phyloP scores from a whole-genome alignment of 1,284 basidiomycete genomes.

The Cryptococcus sp. region DNA sequence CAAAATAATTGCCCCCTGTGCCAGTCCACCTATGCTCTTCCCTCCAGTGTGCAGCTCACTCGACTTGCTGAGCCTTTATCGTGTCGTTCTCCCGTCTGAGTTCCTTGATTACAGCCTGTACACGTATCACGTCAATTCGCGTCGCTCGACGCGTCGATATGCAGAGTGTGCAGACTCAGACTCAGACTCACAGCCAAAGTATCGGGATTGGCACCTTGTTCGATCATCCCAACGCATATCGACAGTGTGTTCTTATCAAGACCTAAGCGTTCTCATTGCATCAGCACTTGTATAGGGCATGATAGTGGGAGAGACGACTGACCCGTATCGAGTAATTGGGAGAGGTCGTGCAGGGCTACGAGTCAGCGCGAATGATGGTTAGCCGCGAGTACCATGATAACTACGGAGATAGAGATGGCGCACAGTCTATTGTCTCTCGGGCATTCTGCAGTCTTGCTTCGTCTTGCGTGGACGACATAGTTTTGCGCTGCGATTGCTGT shows the following conservation, averaged over 20 bases:
- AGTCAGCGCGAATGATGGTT: background rate
- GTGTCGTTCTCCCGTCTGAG: slow-evolving; percentile 23
- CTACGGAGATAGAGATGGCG: slow-evolving; percentile 11
- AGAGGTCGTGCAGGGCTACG: slow-evolving; percentile 47
- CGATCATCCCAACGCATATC: slow-evolving; percentile 51
- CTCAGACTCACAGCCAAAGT: slow-evolving; percentile 43
- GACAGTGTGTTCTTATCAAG: slow-evolving; percentile 50
- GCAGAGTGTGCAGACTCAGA: background rate
- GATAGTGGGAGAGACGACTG: background rate
- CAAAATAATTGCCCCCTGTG: background rate
- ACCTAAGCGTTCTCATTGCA: slow-evolving; percentile 24
- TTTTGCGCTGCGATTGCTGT: background rate
- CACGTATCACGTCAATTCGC: background rate
- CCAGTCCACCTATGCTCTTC: background rate
- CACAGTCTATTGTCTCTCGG: slow-evolving; percentile 50
- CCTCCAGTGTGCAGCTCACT: background rate
- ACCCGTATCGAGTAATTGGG: slow-evolving; percentile 50
- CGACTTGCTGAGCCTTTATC: slow-evolving; percentile 10
- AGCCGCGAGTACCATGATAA: background rate
- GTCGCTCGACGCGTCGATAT: background rate
- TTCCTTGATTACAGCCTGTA: slow-evolving; percentile 32
- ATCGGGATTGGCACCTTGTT: slow-evolving; percentile 50
- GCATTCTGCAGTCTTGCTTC: slow-evolving; percentile 46
- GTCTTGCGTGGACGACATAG: slow-evolving; percentile 29
- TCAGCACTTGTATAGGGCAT: background rate